Conservation (phyloP, 441 rosid genomes). For the Adansonia grandidieri region DNA sequence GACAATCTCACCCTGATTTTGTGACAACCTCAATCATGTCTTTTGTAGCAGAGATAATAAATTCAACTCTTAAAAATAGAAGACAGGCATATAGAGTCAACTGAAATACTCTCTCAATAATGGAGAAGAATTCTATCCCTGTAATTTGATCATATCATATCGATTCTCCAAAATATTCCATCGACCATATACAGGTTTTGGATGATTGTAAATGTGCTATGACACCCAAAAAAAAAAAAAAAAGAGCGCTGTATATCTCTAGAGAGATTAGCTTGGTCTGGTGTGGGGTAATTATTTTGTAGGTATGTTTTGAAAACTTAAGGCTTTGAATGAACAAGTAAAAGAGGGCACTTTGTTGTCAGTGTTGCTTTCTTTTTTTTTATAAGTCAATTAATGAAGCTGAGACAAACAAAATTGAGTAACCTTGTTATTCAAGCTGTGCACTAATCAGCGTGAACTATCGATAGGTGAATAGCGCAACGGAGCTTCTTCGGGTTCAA, state of each 20-base stretch:
- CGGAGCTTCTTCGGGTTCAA: slow-evolving; percentile 33
- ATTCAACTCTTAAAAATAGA: neutral
- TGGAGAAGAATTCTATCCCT: neutral
- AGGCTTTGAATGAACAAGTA: slow-evolving; percentile 21
- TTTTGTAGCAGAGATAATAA: slow-evolving; percentile 9
- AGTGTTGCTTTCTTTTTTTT: neutral
- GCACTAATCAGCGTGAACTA: slow-evolving; percentile 14
- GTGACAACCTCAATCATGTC: neutral
- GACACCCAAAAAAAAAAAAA: neutral
- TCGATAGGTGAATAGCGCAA: slow-evolving; percentile 32
- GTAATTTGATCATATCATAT: slow-evolving; percentile 19
- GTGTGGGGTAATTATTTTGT: neutral
- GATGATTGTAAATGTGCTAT: slow-evolving; percentile 8
- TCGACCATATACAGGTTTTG: slow-evolving; percentile 18
- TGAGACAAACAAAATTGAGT: too few relatives aligned
- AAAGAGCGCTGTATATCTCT: neutral
- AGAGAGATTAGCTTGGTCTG: slow-evolving; percentile 15
- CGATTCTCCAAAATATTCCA: slow-evolving; percentile 1
- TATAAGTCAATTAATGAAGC: slow-evolving; percentile 11
- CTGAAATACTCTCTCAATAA: slow-evolving; percentile 6
- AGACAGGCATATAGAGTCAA: neutral
- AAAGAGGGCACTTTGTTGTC: neutral
- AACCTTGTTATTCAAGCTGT: neutral
- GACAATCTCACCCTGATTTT: neutral
- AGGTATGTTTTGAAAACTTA: slow-evolving; percentile 11